Conservation (phyloP, 176 grass and related monocot species). For the Musa schizocarpa region DNA sequence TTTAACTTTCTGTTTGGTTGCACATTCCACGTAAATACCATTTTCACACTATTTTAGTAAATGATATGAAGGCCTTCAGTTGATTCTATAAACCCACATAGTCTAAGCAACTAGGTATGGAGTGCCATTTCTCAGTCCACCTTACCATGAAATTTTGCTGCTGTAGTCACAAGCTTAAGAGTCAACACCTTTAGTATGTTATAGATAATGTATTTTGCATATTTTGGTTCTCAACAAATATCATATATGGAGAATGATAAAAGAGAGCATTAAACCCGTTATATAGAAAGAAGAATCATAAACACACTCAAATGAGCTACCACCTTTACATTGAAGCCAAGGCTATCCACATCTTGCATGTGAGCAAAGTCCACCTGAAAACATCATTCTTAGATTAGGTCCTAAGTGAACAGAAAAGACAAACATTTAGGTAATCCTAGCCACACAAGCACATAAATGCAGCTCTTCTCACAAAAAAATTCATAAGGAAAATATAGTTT, state of each 20-base stretch:
- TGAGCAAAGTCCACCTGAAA: constrained; percentile 86
- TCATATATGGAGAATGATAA: too few relatives aligned
- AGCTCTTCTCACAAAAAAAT: constrained; percentile 17
- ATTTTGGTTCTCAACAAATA: neutral
- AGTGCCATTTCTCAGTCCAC: too few relatives aligned
- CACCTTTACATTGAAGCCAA: constrained; percentile 97
- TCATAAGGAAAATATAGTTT: constrained; percentile 1
- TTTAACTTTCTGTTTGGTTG: too few relatives aligned
- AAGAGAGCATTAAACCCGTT: too few relatives aligned
- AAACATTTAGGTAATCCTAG: neutral
- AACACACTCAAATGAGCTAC: constrained; percentile 15
- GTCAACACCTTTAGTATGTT: neutral
- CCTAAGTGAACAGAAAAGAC: neutral
- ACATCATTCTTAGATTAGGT: constrained; percentile 15
- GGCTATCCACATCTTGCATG: constrained; percentile 82
- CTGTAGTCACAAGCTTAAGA: too few relatives aligned
- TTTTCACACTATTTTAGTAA: too few relatives aligned
- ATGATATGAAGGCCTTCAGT: too few relatives aligned
- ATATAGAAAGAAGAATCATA: neutral
- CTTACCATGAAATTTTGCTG: too few relatives aligned
- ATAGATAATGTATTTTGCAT: neutral
- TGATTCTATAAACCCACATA: too few relatives aligned
- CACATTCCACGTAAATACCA: too few relatives aligned
- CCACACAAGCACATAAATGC: neutral
- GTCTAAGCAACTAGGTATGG: too few relatives aligned